Evolutionary conservation across 2,329 filamentous ascomycete species (phyloP).

Genomic region (Orbilia brochopaga): DNA sequence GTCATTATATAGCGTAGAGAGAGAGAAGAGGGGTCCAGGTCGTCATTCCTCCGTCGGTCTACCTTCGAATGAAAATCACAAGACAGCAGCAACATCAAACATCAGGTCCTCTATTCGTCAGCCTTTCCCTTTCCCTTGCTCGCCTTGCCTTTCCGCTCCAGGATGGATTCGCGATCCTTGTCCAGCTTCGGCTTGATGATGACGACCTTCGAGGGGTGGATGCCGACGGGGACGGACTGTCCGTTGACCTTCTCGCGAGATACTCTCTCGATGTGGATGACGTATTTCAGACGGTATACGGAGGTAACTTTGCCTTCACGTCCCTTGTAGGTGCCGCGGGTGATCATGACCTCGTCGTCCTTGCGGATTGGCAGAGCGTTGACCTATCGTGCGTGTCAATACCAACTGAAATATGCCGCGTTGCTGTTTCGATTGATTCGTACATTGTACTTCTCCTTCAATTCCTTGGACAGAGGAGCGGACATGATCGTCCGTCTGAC

Average conservation of each 20-base stretch:
- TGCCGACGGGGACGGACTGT: conserved; percentile 90
- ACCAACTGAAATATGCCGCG: background rate
- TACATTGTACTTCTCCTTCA: conserved; percentile 99
- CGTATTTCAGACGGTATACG: conserved; percentile 98
- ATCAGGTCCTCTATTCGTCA: conserved; percentile 60
- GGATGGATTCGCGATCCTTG: conserved; percentile 89
- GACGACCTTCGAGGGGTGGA: conserved; percentile 96
- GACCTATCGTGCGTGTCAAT: conserved; percentile 65
- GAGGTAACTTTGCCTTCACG: conserved; percentile 97
- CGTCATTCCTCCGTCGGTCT: conserved; percentile 16
- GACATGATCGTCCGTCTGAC: conserved; percentile 96
- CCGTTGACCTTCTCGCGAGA: conserved; percentile 96
- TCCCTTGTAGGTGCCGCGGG: conserved; percentile 94
- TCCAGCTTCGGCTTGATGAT: conserved; percentile 99
- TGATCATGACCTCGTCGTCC: conserved; percentile 92
- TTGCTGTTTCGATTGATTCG: conserved; percentile 57
- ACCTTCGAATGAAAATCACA: conserved; percentile 24
- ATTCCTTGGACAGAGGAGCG: conserved; percentile 92
- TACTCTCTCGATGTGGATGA: conserved; percentile 96
- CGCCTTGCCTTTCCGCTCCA: conserved; percentile 81
- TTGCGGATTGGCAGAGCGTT: conserved; percentile 96
- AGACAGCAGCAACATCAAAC: conserved; percentile 19
- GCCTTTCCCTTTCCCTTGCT: conserved; percentile 77
- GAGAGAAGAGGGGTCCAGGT: background rate
- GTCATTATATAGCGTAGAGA: background rate